Evolutionary conservation across 345 rosid genomes (phyloP), one percentile per base, ranked within the genome.

Genomic region (Aquilaria sinensis): DNA sequence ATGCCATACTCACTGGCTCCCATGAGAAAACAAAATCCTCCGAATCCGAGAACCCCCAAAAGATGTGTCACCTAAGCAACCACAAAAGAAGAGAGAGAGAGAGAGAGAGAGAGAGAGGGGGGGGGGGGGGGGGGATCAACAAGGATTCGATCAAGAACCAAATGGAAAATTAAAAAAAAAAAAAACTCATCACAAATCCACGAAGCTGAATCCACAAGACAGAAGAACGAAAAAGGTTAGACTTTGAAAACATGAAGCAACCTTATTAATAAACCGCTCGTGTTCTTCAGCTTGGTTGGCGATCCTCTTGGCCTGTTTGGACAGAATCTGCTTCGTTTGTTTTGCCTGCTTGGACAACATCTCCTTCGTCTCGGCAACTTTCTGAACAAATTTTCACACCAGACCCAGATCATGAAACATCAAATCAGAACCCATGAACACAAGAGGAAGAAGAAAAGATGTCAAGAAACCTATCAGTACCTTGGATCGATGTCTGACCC

Each of bases 211-310:
- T 56, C 55, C 31, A 64, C 31, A 8, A 60, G 3, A 47, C 7
- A 34, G 37, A 8, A 32, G 33, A 30, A 37, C 53, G 11, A 2
- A 31, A 53, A 63, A 3, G 56, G 14, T 49, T 57, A 62, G 50
- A 63, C 30, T 30, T 4, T 1, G 16, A 58, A 70, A 59, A 43
- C 46, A 56, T 5, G 71, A 9, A 37, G 43, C 43, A 37, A 71
- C 98, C 87, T 93, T 93, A 67, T 81, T 93, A 60, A 93, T 82
- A 71, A 90, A 85, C 56, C 85, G 72, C 69, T 93, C 95, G 49
- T 93, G 98, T 70, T 86, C 94, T 77, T 88, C 98, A 9, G 92
- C 98, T 78, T 83, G 95, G 73, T 88, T 90, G 30, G 95, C 97
- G 70, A 93, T 88, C 92, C 84, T 93, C 66, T 77, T 83, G 2